Evolutionary conservation across 2,329 filamentous ascomycete genomes (phyloP).

Genomic region (Coleophoma cylindrospora): DNA sequence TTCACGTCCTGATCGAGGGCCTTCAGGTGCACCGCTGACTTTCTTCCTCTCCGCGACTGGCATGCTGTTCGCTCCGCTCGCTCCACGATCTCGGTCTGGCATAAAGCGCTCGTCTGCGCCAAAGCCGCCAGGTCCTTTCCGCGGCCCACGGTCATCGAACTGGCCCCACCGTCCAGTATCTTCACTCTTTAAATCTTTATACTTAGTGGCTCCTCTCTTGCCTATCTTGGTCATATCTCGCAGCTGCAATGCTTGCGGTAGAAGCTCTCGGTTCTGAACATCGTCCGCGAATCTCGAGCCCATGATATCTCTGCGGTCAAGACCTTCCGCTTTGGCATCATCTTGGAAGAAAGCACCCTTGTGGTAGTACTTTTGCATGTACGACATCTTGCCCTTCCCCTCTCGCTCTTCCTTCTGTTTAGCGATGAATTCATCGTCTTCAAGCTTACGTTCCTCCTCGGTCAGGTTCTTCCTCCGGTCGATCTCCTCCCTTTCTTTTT

Average conservation of each 20-base stretch:
- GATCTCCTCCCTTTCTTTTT: constrained; percentile 82
- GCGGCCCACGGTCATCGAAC: constrained; percentile 43
- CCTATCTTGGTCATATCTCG: constrained; percentile 92
- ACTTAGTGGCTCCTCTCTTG: constrained; percentile 85
- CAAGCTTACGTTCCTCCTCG: constrained; percentile 76
- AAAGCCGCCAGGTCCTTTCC: constrained; percentile 32
- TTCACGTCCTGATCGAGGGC: constrained; percentile 21
- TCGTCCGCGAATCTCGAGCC: constrained; percentile 80
- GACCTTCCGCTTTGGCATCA: constrained; percentile 67
- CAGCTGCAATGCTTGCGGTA: constrained; percentile 90
- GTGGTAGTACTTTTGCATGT: constrained; percentile 95
- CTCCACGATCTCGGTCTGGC: constrained; percentile 52
- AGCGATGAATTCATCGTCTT: constrained; percentile 75
- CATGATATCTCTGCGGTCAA: constrained; percentile 81
- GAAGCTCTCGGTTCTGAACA: constrained; percentile 70
- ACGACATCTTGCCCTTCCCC: constrained; percentile 73
- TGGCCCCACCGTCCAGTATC: constrained; percentile 87
- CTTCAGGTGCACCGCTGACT: constrained; percentile 22
- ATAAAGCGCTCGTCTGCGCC: constrained; percentile 62
- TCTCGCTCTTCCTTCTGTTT: constrained; percentile 53
- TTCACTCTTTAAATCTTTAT: constrained; percentile 81
- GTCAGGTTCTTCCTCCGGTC: constrained; percentile 85
- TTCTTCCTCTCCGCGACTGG: constrained; percentile 56
- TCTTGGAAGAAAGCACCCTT: constrained; percentile 94
- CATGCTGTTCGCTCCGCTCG: constrained; percentile 64